Base-by-base conservation (phyloP, 164 flowering plant genomes). In the Piper longum region DNA sequence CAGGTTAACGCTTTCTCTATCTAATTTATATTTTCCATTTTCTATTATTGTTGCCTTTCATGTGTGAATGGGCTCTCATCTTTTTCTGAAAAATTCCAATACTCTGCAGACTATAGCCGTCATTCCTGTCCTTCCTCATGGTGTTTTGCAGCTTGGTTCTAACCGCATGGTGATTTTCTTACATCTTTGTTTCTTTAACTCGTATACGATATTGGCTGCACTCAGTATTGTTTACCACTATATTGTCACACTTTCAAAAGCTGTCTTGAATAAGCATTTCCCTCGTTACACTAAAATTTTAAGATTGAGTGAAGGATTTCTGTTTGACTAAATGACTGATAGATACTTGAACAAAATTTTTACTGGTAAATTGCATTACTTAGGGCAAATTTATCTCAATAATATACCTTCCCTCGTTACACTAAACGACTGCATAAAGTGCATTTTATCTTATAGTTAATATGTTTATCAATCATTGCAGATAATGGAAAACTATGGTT, bases 61-160 rank as follows among this genome's bases (percentile, higher is more conserved):
- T 18, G 16, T 60, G 41, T 42, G 17, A 42, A 48, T n/a, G 16
- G 0, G 42, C 3, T 26, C 17, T 13, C 43, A 42, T 60, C 48
- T 60, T 41, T n/a, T 36, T 16, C 60, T 26, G 18, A 12, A 36
- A 26, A 36, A 57, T 14, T 9, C 16, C 54, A 4, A 18, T 78
- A 39, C 40, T 63, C 62, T 76, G 76, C 89, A 91, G 97, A 91
- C 97, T 5, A 66, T 91, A 79, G 88, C 86, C 1, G 89, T 85
- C 45, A 76, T 91, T 73, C 93, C 97, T 45, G 81, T 91, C 69
- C 75, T 74, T 71, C 89, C 93, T 51, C 88, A 86, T 78, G 97
- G 97, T 43, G 96, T 88, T 61, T 76, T 91, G 71, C 97, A 88
- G 70, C 78, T 88, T 68, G 97, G 91, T 71, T 88, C 96, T 57